These are phyloP conservation scores for Nitzschia inconspicua DNA, from an alignment of 108 stramenopile genomes.

Conservation along the genomic window DNA sequence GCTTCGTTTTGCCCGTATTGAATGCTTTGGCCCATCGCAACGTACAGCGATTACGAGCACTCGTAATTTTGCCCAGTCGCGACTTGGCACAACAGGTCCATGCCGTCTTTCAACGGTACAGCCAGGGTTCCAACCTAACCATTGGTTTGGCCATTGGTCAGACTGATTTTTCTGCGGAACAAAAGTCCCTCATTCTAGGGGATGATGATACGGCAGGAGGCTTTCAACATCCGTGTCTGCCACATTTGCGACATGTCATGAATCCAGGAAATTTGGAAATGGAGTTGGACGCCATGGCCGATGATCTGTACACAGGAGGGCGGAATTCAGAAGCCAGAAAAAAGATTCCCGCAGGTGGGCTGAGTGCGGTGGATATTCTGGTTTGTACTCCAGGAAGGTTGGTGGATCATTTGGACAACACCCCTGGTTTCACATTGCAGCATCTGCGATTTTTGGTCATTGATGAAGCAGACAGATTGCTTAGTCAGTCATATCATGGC, in stretches of 20 bases:
- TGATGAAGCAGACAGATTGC: conserved; percentile 93
- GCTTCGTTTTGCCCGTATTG: conserved; percentile 82
- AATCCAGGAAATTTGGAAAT: conserved; percentile 34
- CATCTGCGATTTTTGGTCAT: conserved; percentile 89
- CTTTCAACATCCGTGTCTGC: conserved; percentile 1
- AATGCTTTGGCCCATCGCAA: conserved; percentile 64
- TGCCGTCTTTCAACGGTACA: conserved; percentile 74
- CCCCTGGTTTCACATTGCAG: conserved; percentile 92
- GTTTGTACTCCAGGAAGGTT: conserved; percentile 95
- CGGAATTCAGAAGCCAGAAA: background rate
- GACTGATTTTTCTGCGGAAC: conserved; percentile 68
- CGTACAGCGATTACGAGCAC: conserved; percentile 75
- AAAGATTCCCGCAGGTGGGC: conserved; percentile 13
- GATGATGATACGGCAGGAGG: conserved; percentile 2
- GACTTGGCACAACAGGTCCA: conserved; percentile 90
- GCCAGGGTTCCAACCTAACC: conserved; percentile 67
- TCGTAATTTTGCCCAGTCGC: conserved; percentile 92
- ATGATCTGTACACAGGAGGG: no score
- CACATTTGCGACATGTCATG: conserved; percentile 23
- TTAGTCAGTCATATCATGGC: conserved; percentile 91
- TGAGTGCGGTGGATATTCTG: conserved; percentile 84
- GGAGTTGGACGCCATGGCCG: conserved; percentile 24
- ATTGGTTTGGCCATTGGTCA: conserved; percentile 92
- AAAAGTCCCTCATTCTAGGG: conserved; percentile 43
- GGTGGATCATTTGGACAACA: conserved; percentile 89